Conservation (phyloP, 2,329 filamentous ascomycete species). For the Aureobasidium sp. region DNA sequence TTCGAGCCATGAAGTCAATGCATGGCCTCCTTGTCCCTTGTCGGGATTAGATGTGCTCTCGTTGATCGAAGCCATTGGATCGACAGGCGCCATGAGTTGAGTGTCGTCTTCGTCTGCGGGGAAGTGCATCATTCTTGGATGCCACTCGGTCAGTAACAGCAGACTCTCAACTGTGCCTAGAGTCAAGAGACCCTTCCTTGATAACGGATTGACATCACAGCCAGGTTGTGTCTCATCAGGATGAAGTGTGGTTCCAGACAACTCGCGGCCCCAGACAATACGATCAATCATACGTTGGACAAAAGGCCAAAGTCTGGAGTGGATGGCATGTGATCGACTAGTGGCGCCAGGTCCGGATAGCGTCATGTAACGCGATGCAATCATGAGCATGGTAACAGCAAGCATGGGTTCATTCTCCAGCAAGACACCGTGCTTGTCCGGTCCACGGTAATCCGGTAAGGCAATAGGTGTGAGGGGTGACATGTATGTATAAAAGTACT, state of each 20-base stretch:
- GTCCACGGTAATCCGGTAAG: slow-evolving; percentile 79
- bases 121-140: slow-evolving; percentile 89
- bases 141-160: slow-evolving; percentile 94
- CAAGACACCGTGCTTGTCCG: slow-evolving; percentile 70
- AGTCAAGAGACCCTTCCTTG: slow-evolving; percentile 67
- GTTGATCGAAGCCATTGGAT: slow-evolving; percentile 60
- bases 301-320: slow-evolving; percentile 92
- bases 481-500: slow-evolving; percentile 90
- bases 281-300: slow-evolving; percentile 91
- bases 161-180: slow-evolving; percentile 91
- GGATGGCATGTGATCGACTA: slow-evolving; percentile 82
- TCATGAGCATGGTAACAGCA: slow-evolving; percentile 83
- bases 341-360: slow-evolving; percentile 72
- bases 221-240: slow-evolving; percentile 60
- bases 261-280: slow-evolving; percentile 91
- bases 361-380: slow-evolving; percentile 78
- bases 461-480: slow-evolving; percentile 91
- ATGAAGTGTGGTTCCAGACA: slow-evolving; percentile 83
- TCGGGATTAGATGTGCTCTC: slow-evolving; percentile 38
- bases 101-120: slow-evolving; percentile 64
- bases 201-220: slow-evolving; percentile 57
- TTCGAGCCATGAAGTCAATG: slow-evolving; percentile 93
- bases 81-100: slow-evolving; percentile 60
- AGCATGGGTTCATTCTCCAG: slow-evolving; percentile 89
- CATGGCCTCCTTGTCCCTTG: slow-evolving; percentile 66